phyloP scores from a whole-genome alignment of 2,329 filamentous ascomycete species.

The Ophiostoma tasmaniense region DNA sequence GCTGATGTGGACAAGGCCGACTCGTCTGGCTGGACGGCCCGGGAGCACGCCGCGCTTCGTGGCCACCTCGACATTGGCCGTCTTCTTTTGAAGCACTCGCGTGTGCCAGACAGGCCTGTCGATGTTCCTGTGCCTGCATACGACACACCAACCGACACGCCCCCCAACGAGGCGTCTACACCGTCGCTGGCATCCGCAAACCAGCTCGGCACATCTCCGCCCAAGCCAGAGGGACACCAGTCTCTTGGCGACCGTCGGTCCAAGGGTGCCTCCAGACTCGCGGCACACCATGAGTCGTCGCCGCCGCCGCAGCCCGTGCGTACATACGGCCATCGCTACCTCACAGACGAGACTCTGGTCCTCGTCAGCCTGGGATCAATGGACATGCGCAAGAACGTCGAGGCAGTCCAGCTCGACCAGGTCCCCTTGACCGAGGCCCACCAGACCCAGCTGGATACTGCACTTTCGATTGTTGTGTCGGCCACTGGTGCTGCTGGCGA shows the following conservation, averaged over 20 bases:
- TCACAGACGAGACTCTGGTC: conserved; percentile 81
- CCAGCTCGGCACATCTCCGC: conserved; percentile 28
- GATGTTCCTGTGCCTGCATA: not conserved
- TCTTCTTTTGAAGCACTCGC: conserved; percentile 51
- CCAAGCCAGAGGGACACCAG: conserved; percentile 41
- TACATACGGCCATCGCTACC: conserved; percentile 90
- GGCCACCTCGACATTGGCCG: conserved; percentile 78
- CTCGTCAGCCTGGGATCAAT: conserved; percentile 90
- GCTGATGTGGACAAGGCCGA: conserved; percentile 68
- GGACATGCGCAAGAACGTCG: conserved; percentile 76
- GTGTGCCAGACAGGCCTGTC: conserved; percentile 20
- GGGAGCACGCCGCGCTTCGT: conserved; percentile 83
- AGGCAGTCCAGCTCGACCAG: conserved; percentile 77
- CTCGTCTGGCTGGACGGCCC: conserved; percentile 86
- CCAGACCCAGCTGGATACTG: conserved; percentile 87
- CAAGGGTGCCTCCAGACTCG: conserved; percentile 29
- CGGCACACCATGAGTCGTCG: conserved; percentile 26
- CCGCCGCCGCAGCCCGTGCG: conserved; percentile 64
- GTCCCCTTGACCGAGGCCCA: conserved; percentile 85
- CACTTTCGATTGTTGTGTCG: conserved; percentile 82
- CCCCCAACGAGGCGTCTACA: not conserved
- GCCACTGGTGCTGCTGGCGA: conserved; percentile 80
- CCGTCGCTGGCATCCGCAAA: not conserved
- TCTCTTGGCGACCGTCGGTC: conserved; percentile 56
- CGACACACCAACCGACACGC: not conserved